A percentile compares a stretch with the other conserved stretches of the same genome.
Conservation (phyloP, 2,329 filamentous ascomycete genomes). For the Claviceps arundinis region DNA sequence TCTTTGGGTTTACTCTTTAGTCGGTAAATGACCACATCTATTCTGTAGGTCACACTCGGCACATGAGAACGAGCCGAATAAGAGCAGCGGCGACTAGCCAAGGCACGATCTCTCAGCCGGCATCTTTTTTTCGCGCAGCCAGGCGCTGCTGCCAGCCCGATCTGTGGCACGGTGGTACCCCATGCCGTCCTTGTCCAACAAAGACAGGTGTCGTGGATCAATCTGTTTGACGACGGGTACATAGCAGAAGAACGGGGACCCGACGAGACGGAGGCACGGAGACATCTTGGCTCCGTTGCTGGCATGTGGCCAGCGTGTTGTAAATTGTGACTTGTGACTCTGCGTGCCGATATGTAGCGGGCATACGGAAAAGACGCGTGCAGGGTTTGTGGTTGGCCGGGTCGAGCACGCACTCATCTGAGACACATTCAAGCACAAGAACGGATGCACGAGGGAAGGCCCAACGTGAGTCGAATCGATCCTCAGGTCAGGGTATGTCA, state of each 20-base stretch:
- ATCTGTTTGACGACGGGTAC: neutral
- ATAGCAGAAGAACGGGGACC: neutral
- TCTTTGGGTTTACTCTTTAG: slow-evolving; percentile 1
- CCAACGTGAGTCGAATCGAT: neutral
- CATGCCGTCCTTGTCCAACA: slow-evolving; percentile 24
- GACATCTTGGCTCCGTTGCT: slow-evolving; percentile 3
- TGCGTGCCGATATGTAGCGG: slow-evolving; percentile 3
- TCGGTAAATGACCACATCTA: slow-evolving; percentile 3
- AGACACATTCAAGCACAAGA: slow-evolving; percentile 12
- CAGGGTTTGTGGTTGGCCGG: slow-evolving; percentile 6
- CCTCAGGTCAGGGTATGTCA: neutral
- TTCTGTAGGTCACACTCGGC: slow-evolving; percentile 2
- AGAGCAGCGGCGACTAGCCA: slow-evolving; percentile 1
- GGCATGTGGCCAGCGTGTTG: neutral
- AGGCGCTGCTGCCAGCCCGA: slow-evolving; percentile 20
- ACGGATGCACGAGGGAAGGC: slow-evolving; percentile 6
- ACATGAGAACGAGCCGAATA: slow-evolving; percentile 4
- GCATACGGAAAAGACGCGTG: neutral
- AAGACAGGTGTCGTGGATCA: slow-evolving; percentile 5
- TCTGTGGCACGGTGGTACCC: slow-evolving; percentile 28
- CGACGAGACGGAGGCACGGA: slow-evolving; percentile 8
- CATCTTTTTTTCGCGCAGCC: slow-evolving; percentile 14
- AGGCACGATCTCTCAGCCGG: slow-evolving; percentile 5
- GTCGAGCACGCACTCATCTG: slow-evolving; percentile 11
- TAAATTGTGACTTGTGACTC: neutral